Evolutionary conservation across 371 early-diverging fungal species (phyloP), one percentile per base, ranked within the genome.

Genomic region (Chytridium lagenaria): DNA sequence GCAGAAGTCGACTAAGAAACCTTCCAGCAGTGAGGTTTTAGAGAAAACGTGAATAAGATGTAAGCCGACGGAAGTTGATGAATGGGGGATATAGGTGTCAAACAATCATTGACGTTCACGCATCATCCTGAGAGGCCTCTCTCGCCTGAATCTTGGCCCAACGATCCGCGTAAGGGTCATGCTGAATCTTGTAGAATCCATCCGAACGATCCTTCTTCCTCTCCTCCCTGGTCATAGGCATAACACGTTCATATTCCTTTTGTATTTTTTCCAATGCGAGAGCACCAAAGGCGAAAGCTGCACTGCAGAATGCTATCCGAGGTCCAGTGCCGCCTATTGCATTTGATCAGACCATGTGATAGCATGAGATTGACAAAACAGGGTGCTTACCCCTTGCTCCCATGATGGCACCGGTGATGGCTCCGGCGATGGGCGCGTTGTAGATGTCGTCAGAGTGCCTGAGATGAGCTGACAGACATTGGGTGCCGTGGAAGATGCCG

Each of bases 351-450:
- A n/a, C n/a, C n/a, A n/a, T n/a, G n/a, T n/a, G n/a, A n/a, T n/a
- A n/a, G n/a, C n/a, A n/a, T n/a, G n/a, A 50, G 23, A 1, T 22
- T n/a, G 1, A 2, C 1, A 23, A 51, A 30, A 23, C 7, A 2
- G 26, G 30, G 19, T 30, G 0, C 49, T 31, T 40, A 71, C 76
- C 64, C 1, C 68, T 65, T 50, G 61, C 61, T 33, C 76, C 76
- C 38, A 59, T 36, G 36, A 55, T 61, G 23, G 68, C 23, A 59
- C 76, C 76, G 28, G 76, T 51, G 23, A 59, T 59, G n/a, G 66
- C 50, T 37, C 76, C 76, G 28, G 76, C 67, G 34, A 59, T 52
- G n/a, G 71, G 52, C 23, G 76, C 76, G 76, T 76, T 76, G 71
- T 33, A 71, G 37, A 68, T 37, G 33, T 76, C 76, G 44, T 76